phyloP scores from a whole-genome alignment of 345 rosid species.

The Bruguiera sexangula region DNA sequence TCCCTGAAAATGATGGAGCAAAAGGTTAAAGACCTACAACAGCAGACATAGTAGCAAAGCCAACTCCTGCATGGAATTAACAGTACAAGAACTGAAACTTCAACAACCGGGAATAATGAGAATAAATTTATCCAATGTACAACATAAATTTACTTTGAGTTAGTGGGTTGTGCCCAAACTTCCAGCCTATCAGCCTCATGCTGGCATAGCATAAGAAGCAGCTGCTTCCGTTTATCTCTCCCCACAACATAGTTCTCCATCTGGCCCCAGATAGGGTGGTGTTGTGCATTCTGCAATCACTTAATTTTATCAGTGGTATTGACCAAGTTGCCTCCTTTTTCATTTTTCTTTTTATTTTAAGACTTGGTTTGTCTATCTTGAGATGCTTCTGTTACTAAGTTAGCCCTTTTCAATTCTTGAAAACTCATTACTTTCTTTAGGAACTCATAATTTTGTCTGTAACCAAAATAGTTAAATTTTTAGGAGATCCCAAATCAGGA shows the following conservation, averaged over 20 bases:
- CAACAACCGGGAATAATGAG: not conserved
- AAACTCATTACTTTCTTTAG: not conserved
- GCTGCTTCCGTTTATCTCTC: constrained; percentile 85
- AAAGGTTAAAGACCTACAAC: constrained; percentile 14
- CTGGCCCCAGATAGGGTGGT: constrained; percentile 97
- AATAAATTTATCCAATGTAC: not conserved
- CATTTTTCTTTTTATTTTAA: not conserved
- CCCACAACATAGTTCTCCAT: constrained; percentile 74
- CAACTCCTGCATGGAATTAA: not conserved
- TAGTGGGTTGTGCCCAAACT: constrained; percentile 96
- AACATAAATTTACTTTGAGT: constrained; percentile 57
- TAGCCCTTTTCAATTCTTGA: not conserved
- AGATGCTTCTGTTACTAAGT: not conserved
- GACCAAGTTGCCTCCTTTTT: not conserved
- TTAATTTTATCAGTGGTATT: not conserved
- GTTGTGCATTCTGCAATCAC: constrained; percentile 56
- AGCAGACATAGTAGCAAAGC: constrained; percentile 2
- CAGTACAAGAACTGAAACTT: constrained; percentile 3
- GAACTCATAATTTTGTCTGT: no score
- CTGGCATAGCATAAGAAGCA: constrained; percentile 93
- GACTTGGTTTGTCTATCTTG: not conserved
- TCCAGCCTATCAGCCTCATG: constrained; percentile 99
- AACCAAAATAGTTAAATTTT: not conserved
- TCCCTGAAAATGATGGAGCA: constrained; percentile 52
- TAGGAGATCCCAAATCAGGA: not conserved